Conservation (phyloP, 768 basidiomycete genomes). For the Psilocybe subaeruginosa region DNA sequence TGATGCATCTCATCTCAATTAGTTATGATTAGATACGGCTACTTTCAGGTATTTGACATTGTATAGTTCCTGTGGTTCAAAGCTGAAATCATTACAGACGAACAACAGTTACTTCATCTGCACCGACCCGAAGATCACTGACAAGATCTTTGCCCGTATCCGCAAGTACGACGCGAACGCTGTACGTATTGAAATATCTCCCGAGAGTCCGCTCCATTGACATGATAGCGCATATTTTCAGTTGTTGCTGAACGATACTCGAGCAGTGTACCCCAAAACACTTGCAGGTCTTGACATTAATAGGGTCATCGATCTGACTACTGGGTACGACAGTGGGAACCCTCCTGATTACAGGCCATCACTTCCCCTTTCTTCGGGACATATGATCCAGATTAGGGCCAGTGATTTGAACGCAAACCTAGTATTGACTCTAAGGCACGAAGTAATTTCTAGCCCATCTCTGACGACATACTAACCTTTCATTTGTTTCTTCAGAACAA, state of each 20-base stretch:
- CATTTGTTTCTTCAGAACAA: constrained; percentile 54
- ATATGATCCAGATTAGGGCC: constrained; percentile 85
- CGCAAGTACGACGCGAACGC: constrained; percentile 54
- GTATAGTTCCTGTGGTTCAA: neutral
- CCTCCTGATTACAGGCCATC: constrained; percentile 63
- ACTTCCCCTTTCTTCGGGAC: constrained; percentile 74
- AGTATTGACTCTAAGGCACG: constrained; percentile 71
- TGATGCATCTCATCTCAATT: neutral
- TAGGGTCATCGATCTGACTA: constrained; percentile 75
- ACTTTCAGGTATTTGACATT: constrained; percentile 59
- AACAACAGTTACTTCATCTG: constrained; percentile 86
- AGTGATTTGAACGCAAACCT: constrained; percentile 50
- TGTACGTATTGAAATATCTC: no score
- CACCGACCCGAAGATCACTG: constrained; percentile 63
- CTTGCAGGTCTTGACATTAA: constrained; percentile 66
- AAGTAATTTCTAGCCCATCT: neutral
- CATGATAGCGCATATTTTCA: neutral
- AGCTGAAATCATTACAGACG: constrained; percentile 46
- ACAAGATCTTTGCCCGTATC: constrained; percentile 68
- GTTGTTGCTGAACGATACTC: constrained; percentile 8
- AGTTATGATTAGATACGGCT: constrained; percentile 60
- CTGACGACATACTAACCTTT: neutral
- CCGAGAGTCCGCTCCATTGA: no score
- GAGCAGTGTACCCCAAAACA: constrained; percentile 55
- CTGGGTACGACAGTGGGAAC: constrained; percentile 76